Evolutionary conservation across 1,284 basidiomycete genomes (phyloP), one percentile per base, ranked within the genome.

Genomic region (Cryptococcus floricola): DNA sequence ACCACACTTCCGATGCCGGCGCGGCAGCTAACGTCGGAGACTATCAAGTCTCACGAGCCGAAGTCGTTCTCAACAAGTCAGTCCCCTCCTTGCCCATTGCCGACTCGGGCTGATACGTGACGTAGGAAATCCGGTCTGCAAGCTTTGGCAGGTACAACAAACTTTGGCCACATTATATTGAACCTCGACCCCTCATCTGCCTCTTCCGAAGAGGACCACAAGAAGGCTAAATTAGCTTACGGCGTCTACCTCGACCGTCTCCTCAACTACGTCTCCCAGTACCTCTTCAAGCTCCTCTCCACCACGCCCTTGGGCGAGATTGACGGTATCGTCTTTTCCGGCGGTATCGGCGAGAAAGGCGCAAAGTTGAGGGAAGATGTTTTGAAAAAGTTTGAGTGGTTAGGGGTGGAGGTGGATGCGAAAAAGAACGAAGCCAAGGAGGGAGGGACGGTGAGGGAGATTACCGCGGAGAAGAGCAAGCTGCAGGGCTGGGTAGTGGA

Each of bases 281-380:
- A 90, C 70, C 83, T 87, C 61, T 76, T 88, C 64, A 87, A 88
- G 69, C 81, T 91, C 8, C 79, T 81, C 1, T 59, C 64, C 2
- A 81, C 82, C 7, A 48, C 62, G 1, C 61, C 65, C 18, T 58
- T 67, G 10, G 63, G 27, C 53, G 76, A 60, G 14, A 83, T 91
- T 6, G 87, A 91, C 70, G 89, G 86, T 4, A 71, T 93, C 31
- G 88, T 92, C 9, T 93, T 94, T 70, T 82, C 88, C 0, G 91
- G 90, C 4, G 90, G 90, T 0, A 89, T 94, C 52, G 91, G 91
- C 0, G 91, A 94, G 77, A 80, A 81, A 63, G 83, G 85, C 50
- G 78, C 76, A 7, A 78, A 82, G 59, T 73, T 94, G 56, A 77
- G 91, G 42, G 70, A 76, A 45, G 83, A 83, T 28, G 80, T 92